Conservation (phyloP, 345 rosid species). For the Heritiera littoralis region DNA sequence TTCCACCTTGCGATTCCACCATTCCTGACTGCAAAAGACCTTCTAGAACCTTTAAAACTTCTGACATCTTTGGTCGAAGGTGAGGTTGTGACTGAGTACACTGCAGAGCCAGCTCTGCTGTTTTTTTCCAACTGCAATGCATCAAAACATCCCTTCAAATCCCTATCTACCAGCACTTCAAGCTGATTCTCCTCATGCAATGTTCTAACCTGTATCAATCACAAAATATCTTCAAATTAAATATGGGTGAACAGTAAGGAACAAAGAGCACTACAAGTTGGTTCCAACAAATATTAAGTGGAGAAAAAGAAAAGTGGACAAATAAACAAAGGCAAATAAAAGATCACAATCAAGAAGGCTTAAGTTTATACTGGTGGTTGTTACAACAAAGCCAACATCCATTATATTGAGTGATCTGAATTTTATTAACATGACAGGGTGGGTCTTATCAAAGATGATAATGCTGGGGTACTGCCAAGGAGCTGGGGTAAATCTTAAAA, state of each 20-base stretch:
- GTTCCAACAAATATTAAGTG: not conserved
- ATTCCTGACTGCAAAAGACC: slow-evolving; percentile 53
- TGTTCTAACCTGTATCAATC: slow-evolving; percentile 63
- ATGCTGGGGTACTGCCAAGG: not conserved
- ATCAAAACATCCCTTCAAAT: slow-evolving; percentile 75
- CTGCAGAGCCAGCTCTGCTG: slow-evolving; percentile 65
- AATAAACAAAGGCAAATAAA: too few relatives aligned
- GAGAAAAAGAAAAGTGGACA: too few relatives aligned
- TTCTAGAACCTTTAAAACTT: slow-evolving; percentile 67
- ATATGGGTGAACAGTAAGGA: not conserved
- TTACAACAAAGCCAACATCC: not conserved
- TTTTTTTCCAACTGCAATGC: slow-evolving; percentile 61
- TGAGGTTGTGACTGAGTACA: slow-evolving; percentile 70
- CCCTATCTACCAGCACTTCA: slow-evolving; percentile 69
- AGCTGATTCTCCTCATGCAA: slow-evolving; percentile 68
- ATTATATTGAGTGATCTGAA: not conserved
- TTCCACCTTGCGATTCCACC: slow-evolving; percentile 49
- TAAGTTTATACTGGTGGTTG: not conserved
- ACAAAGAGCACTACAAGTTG: not conserved
- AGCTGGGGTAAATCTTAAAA: not conserved
- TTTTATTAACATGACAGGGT: not conserved
- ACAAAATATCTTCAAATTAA: not conserved
- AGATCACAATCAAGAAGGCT: not conserved
- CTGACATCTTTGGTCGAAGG: slow-evolving; percentile 77
- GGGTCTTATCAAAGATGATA: not conserved